Conservation (phyloP, 768 basidiomycete genomes). For the Amanita pseudoporphyria region DNA sequence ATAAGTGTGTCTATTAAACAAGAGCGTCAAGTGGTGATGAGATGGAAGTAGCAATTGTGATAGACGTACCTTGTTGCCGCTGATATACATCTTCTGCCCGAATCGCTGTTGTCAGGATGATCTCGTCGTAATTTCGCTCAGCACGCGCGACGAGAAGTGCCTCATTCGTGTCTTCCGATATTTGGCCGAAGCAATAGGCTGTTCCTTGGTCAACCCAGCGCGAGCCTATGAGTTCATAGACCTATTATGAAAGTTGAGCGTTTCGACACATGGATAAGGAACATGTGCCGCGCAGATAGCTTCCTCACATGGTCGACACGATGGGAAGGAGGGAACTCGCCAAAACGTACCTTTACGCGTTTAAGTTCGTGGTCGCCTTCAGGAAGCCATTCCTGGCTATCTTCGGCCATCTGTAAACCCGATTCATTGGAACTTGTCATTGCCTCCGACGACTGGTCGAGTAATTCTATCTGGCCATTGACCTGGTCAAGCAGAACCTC, state of each 20-base stretch:
- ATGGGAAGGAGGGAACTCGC: constrained; percentile 11
- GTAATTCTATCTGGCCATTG: constrained; percentile 34
- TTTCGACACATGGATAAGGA: constrained; percentile 12
- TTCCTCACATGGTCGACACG: constrained; percentile 8
- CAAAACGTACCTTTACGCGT: constrained; percentile 66
- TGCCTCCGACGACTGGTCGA: constrained; percentile 33
- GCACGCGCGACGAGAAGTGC: constrained; percentile 80
- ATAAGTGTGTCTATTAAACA: constrained; percentile 82
- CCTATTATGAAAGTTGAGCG: constrained; percentile 36
- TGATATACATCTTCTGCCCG: constrained; percentile 81
- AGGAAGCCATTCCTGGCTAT: constrained; percentile 49
- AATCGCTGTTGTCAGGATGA: constrained; percentile 74
- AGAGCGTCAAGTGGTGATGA: constrained; percentile 1
- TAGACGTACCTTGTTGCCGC: constrained; percentile 66
- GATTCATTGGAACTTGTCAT: constrained; percentile 26
- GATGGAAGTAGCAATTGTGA: constrained; percentile 9
- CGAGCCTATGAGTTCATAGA: constrained; percentile 87
- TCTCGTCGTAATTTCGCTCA: constrained; percentile 59
- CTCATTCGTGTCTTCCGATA: constrained; percentile 64
- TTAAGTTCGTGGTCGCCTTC: constrained; percentile 69
- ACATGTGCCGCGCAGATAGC: constrained; percentile 2
- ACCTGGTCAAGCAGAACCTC: constrained; percentile 24
- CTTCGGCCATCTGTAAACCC: constrained; percentile 36
- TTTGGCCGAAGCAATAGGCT: constrained; percentile 90
- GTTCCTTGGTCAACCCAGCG: constrained; percentile 97